Base-by-base conservation (phyloP, 108 stramenopile species). In the Hondaea fermentalgiana region DNA sequence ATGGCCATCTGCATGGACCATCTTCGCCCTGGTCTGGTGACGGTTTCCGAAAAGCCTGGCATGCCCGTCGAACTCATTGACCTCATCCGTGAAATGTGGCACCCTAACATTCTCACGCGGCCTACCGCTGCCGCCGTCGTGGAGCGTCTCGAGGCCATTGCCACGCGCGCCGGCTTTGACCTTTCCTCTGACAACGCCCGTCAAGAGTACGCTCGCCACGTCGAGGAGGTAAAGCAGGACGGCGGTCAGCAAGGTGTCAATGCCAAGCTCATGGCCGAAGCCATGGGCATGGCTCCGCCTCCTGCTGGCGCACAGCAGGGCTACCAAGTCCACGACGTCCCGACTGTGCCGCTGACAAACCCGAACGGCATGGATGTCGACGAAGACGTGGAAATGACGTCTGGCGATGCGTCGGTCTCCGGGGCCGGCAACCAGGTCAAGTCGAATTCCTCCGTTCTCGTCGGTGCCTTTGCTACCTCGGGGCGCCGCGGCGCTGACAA, bases 11-110 rank as follows among this genome's bases (percentile, higher is more conserved):
- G 49, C 51, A 83, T 53, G 45, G 76, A 83, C 12, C 76, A 83
- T 23, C 76, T 83, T 8, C 76, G 76, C 17, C 76, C 76, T 3
- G 76, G 76, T 17, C 76, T 83, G 2, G 76, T 83, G 19, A 53
- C 76, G 6, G 76, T 83, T 0, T 83, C 76, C 76, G 76, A 83
- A 28, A 47, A 53, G 49, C 76, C 76, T 12, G 76, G 76, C 25
- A 83, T 83, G 76, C 76, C 76, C 4, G 49, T 83, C 23, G 76
- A 83, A 45, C 76, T 83, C 51, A 83, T 83, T 4, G 76, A 83
- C 45, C 76, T 83, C 25, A 83, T 83, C 76, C 76, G 76, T 2
- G 76, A 47, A 53, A 83, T 83, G 76, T 83, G 76, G 76, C 76
- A 83, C 51, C 49, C 76, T 23, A 28, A 35, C 51, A 83, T 83